phyloP scores from a whole-genome alignment of 257 asterid species.

The Capsicum baccatum region DNA sequence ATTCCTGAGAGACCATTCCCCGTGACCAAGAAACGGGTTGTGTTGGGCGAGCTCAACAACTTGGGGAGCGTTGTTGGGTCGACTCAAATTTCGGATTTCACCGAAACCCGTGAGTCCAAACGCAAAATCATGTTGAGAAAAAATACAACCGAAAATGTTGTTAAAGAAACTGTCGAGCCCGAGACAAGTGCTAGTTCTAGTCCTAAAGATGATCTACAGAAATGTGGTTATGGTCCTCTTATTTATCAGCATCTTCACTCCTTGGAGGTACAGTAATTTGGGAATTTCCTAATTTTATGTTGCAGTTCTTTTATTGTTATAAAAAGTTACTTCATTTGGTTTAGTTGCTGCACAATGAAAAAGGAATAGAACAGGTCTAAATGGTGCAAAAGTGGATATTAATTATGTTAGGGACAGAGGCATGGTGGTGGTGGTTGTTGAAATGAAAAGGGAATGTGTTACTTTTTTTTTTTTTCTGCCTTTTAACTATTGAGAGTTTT shows the following conservation, averaged over 20 bases:
- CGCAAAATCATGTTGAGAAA: slow-evolving; percentile 34
- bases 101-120: slow-evolving; percentile 33
- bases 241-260: slow-evolving; percentile 70
- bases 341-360: background rate
- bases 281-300: background rate
- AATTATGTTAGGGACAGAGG: background rate
- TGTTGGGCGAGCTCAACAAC: slow-evolving; percentile 72
- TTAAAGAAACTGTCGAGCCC: background rate
- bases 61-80: slow-evolving; percentile 28
- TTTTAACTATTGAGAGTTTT: background rate
- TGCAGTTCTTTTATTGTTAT: no score
- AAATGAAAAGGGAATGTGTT: slow-evolving; percentile 19
- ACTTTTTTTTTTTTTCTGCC: background rate
- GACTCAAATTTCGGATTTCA: slow-evolving; percentile 33
- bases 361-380: background rate
- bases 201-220: slow-evolving; percentile 47
- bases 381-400: background rate
- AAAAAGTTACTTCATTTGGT: background rate
- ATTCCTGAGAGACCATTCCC: slow-evolving; percentile 30
- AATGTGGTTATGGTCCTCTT: slow-evolving; percentile 52
- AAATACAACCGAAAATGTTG: background rate
- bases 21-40: slow-evolving; percentile 56
- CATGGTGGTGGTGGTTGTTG: background rate
- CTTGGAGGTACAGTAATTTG: slow-evolving; percentile 59
- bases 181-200: slow-evolving; percentile 36